Conservation (phyloP, 768 basidiomycete genomes). For the Xerocomus spinulosus region DNA sequence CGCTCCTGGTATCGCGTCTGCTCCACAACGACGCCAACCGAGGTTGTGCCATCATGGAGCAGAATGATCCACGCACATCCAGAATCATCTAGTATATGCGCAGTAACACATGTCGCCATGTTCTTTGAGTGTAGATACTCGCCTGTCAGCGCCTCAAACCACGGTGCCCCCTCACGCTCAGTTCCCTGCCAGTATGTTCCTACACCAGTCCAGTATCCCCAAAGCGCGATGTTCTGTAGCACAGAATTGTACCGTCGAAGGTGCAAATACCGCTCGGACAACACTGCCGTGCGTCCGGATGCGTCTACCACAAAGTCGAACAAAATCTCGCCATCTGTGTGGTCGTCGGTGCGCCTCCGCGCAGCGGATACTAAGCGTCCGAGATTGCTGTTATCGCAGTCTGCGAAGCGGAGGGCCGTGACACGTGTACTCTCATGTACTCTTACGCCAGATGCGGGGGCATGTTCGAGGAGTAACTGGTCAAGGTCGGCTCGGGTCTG, state of each 20-base stretch:
- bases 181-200: conserved; percentile 49
- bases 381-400: conserved; percentile 7
- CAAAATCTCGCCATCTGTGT: conserved; percentile 42
- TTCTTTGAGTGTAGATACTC: no score
- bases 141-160: conserved; percentile 73
- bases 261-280: conserved; percentile 66
- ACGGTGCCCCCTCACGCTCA: conserved; percentile 51
- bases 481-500: conserved; percentile 58
- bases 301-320: conserved; percentile 73
- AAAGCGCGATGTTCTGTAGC: conserved; percentile 69
- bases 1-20: conserved; percentile 45
- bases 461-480: conserved; percentile 53
- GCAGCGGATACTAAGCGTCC: conserved; percentile 35
- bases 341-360: conserved; percentile 24
- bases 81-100: conserved; percentile 45
- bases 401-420: conserved; percentile 42
- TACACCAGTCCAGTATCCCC: conserved; percentile 69
- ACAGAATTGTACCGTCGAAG: conserved; percentile 66
- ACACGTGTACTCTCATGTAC: conserved; percentile 49
- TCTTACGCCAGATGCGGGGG: conserved; percentile 40
- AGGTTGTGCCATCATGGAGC: conserved; percentile 59
- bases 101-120: no score
- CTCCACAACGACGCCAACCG: conserved; percentile 60
- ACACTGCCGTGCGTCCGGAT: conserved; percentile 64
- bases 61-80: conserved; percentile 75